Conservation (phyloP, 2,329 filamentous ascomycete genomes). For the Stylonectria norvegica region DNA sequence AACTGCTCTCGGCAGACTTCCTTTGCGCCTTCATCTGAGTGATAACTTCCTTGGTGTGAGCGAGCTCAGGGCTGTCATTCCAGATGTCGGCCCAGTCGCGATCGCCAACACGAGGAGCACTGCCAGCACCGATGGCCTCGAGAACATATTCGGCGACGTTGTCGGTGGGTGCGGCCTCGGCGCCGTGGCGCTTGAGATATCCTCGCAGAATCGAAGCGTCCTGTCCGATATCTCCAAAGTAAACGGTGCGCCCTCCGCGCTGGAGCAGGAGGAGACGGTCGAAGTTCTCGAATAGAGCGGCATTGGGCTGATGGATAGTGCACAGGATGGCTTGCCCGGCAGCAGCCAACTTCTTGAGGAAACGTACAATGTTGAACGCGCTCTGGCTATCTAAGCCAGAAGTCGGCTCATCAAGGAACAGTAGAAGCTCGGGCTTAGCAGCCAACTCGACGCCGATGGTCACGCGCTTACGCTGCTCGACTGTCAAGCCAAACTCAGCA, state of each 20-base stretch:
- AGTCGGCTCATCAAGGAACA: conserved; percentile 78
- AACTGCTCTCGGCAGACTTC: conserved; percentile 31
- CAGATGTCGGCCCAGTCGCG: conserved; percentile 80
- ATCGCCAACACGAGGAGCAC: conserved; percentile 66
- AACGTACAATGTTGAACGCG: conserved; percentile 74
- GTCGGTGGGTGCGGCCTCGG: conserved; percentile 52
- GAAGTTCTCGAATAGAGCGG: conserved; percentile 82
- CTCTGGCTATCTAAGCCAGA: conserved; percentile 62
- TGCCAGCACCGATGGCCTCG: conserved; percentile 76
- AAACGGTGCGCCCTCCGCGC: conserved; percentile 75
- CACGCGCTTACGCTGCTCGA: conserved; percentile 68
- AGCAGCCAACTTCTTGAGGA: conserved; percentile 72
- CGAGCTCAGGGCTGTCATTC: conserved; percentile 68
- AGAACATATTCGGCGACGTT: conserved; percentile 78
- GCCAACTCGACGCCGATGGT: conserved; percentile 89
- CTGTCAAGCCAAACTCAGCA: conserved; percentile 66
- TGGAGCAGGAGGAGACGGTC: conserved; percentile 77
- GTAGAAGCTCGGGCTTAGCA: conserved; percentile 71
- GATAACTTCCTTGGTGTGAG: conserved; percentile 64
- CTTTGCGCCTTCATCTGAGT: conserved; percentile 62
- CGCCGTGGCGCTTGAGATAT: conserved; percentile 59
- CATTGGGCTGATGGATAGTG: conserved; percentile 88
- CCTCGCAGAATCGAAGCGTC: conserved; percentile 69
- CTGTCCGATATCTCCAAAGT: conserved; percentile 79
- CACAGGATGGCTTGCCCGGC: conserved; percentile 85